Conservation (phyloP, 441 rosid genomes). For the Populus hybrid region DNA sequence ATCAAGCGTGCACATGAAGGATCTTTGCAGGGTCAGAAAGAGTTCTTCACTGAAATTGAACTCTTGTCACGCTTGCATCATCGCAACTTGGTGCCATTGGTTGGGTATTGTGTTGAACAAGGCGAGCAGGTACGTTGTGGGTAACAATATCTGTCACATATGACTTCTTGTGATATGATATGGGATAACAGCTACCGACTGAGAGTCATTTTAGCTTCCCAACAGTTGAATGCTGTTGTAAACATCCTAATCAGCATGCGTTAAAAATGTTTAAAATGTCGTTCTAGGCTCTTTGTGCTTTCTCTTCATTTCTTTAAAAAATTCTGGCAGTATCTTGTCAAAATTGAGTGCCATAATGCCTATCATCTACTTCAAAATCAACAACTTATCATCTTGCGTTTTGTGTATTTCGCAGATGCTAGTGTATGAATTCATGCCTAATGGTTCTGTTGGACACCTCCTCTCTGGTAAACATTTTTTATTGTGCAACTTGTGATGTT, state of each 20-base stretch:
- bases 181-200: not conserved
- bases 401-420: slow-evolving; percentile 29
- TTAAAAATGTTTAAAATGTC: not conserved
- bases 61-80: slow-evolving; percentile 41
- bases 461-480: slow-evolving; percentile 32
- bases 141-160: not conserved
- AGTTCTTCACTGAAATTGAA: slow-evolving; percentile 41
- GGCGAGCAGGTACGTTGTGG: slow-evolving; percentile 30
- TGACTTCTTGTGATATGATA: not conserved
- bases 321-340: not conserved
- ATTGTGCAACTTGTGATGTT: not conserved
- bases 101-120: slow-evolving; percentile 42
- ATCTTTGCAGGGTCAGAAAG: slow-evolving; percentile 39
- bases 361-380: not conserved
- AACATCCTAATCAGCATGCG: not conserved
- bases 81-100: slow-evolving; percentile 40
- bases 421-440: slow-evolving; percentile 42
- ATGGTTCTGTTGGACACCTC: slow-evolving; percentile 41
- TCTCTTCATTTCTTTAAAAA: not conserved
- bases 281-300: not conserved
- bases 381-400: not conserved
- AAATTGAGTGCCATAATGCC: not conserved
- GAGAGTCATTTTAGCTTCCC: not conserved
- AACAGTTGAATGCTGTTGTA: not conserved
- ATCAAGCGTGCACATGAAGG: slow-evolving; percentile 41